Base-by-base conservation (phyloP, 2,329 filamentous ascomycete genomes). In the Sporothrix pallida region DNA sequence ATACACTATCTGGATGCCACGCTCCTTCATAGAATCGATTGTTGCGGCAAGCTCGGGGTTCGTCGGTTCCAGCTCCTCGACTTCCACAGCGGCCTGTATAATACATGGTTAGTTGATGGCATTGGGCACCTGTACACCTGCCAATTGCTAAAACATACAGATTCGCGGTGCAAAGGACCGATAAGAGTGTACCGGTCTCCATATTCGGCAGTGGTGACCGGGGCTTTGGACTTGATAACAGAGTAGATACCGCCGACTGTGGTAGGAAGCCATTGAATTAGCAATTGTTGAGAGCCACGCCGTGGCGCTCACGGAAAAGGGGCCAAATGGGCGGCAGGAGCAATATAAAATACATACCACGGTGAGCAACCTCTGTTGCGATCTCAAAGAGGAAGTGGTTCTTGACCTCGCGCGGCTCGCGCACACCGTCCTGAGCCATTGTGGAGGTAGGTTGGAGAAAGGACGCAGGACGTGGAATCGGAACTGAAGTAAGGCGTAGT, bases 241-340 rank as follows among this genome's bases (percentile, higher is more conserved):
- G 95, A 98, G 87, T 99, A 99, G 84, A 99, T 99, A 79, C 96
- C 96, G 80, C 96, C 96, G 75, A 99, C 96, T 97, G 73, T 10
- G 2, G 31, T 44, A 17, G 52, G 26, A 70, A 70, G 48, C 50
- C 65, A 52, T 20, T 60, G 42, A 12, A 37, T 71, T 23, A 69
- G 68, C 26, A 48, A 42, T 26, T 44, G 37, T 56, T 15, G 15
- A n/a, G 10, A 20, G 20, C 8, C 17, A 52, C 26, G 63, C 31
- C 13, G 56, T 26, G 50, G 23, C 31, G 46, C 13, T 26, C 23
- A n/a, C 2, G 20, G n/a, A 20, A 12, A 26, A 26, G n/a, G 17
- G 20, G 50, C n/a, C 37, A 71, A 62, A 71, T 54, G 52, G 13
- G 17, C 23, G n/a, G 12, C 50, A 23, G 15, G 44, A 6, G 20